Percentiles rank a stretch among this genome's conserved stretches.
These are phyloP conservation scores for Diaporthe batatas DNA, from an alignment of 2,329 filamentous ascomycete species.

Conservation along the genomic window DNA sequence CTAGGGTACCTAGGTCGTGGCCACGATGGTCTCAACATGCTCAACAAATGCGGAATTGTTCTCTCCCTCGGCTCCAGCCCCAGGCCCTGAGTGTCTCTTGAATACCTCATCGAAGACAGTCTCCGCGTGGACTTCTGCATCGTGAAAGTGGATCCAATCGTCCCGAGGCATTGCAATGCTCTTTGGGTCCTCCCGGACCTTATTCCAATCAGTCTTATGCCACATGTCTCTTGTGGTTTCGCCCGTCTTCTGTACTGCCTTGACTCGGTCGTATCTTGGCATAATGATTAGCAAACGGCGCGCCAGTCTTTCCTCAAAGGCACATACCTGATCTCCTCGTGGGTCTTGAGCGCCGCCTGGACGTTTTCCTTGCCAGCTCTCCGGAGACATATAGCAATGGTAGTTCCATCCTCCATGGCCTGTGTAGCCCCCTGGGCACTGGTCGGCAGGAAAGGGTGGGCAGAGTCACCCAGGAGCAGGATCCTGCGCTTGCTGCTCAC, in stretches of 20 bases:
- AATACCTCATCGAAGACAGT: slow-evolving; percentile 53
- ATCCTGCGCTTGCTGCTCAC: slow-evolving; percentile 59
- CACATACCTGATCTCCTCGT: slow-evolving; percentile 58
- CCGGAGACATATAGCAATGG: slow-evolving; percentile 59
- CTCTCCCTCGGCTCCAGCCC: neutral
- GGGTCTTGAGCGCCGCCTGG: slow-evolving; percentile 56
- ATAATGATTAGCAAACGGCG: neutral
- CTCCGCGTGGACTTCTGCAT: slow-evolving; percentile 61
- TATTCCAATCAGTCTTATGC: slow-evolving; percentile 67
- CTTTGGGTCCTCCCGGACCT: slow-evolving; percentile 61
- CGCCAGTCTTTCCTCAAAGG: fast-evolving
- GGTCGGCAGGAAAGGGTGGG: slow-evolving; percentile 64
- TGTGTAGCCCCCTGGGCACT: slow-evolving; percentile 63
- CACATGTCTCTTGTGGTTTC: slow-evolving; percentile 65
- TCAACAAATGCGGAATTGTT: neutral
- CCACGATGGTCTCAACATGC: slow-evolving; percentile 11
- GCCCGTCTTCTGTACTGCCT: slow-evolving; percentile 63
- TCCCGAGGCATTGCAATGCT: slow-evolving; percentile 63
- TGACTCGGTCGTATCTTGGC: slow-evolving; percentile 59
- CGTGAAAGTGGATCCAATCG: slow-evolving; percentile 66
- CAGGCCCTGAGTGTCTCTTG: slow-evolving; percentile 45
- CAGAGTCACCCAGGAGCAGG: slow-evolving; percentile 62
- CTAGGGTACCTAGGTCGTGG: no score
- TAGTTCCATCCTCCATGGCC: slow-evolving; percentile 64
- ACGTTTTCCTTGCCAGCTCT: slow-evolving; percentile 54